A percentile compares a stretch with the other conserved stretches of the same genome.
phyloP scores from a whole-genome alignment of 768 basidiomycete genomes.

The Termitomyces sp. region DNA sequence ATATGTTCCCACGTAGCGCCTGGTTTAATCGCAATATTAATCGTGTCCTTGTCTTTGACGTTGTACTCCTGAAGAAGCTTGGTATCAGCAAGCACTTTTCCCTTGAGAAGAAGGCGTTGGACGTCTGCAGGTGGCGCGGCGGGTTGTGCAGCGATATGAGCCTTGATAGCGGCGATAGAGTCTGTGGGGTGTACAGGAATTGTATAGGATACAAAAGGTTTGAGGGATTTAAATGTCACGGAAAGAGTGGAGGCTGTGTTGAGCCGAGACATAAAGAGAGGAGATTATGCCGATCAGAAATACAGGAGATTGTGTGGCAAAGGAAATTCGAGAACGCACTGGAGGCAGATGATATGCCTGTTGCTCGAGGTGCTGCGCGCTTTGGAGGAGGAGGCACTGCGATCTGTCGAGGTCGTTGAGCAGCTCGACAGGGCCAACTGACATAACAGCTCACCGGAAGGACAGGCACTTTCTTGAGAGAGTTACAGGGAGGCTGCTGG shows the following conservation, averaged over 20 bases:
- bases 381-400: slow-evolving; percentile 37
- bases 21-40: slow-evolving; percentile 86
- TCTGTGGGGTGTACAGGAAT: slow-evolving; percentile 77
- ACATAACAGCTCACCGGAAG: slow-evolving; percentile 46
- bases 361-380: slow-evolving; percentile 28
- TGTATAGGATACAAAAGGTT: slow-evolving; percentile 74
- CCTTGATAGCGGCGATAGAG: slow-evolving; percentile 75
- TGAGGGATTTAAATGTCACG: slow-evolving; percentile 86
- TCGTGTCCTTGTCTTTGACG: slow-evolving; percentile 70
- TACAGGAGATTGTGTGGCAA: neutral
- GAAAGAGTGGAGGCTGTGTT: slow-evolving; percentile 40
- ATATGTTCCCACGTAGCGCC: slow-evolving; percentile 61
- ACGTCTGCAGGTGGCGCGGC: slow-evolving; percentile 72
- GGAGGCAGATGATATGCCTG: slow-evolving; percentile 21
- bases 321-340: slow-evolving; percentile 19
- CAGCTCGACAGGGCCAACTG: neutral
- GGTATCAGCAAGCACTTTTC: slow-evolving; percentile 85
- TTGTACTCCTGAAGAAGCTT: slow-evolving; percentile 91
- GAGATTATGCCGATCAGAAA: slow-evolving; percentile 5
- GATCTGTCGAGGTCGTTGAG: slow-evolving; percentile 5
- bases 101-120: slow-evolving; percentile 87
- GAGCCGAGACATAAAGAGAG: slow-evolving; percentile 3
- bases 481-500: slow-evolving; percentile 62
- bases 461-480: slow-evolving; percentile 64
- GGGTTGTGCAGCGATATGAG: slow-evolving; percentile 59